These are phyloP conservation scores for Apiotrichum veenhuisii DNA, from an alignment of 1,284 basidiomycete species.

Conservation along the genomic window DNA sequence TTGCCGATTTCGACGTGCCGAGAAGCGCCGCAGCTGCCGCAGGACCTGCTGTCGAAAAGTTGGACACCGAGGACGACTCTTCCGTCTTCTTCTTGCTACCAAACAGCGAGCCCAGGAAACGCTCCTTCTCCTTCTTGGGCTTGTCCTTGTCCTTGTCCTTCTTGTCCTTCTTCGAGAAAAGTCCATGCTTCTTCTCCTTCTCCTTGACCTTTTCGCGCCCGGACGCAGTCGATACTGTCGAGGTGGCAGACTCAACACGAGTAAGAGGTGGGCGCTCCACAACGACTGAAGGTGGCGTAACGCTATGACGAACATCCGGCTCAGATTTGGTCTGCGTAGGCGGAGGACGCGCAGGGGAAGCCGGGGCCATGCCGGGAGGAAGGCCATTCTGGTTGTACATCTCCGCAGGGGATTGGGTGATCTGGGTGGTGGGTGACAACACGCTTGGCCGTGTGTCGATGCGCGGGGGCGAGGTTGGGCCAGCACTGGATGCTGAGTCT, in stretches of 20 bases:
- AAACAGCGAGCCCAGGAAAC: conserved; percentile 86
- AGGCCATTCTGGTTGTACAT: conserved; percentile 10
- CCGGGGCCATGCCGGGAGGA: conserved; percentile 37
- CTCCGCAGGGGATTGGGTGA: neutral
- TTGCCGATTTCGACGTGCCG: conserved; percentile 73
- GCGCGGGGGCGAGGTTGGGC: conserved; percentile 11
- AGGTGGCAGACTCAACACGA: conserved; percentile 28
- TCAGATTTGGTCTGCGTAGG: conserved; percentile 3
- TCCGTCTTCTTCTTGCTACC: conserved; percentile 76
- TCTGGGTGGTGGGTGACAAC: neutral
- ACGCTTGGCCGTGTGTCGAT: neutral
- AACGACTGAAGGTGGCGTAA: conserved; percentile 19
- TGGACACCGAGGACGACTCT: conserved; percentile 52
- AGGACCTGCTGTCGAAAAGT: conserved; percentile 60
- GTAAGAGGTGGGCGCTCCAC: conserved; percentile 30
- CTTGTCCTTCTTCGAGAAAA: conserved; percentile 62
- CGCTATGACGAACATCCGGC: conserved; percentile 24
- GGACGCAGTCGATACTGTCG: conserved; percentile 22
- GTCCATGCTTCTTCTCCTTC: conserved; percentile 64
- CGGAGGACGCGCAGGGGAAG: conserved; percentile 28
- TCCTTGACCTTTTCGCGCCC: conserved; percentile 35
- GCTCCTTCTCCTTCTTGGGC: conserved; percentile 62
- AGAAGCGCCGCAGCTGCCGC: conserved; percentile 77
- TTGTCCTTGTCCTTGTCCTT: conserved; percentile 67
- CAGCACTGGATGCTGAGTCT: conserved; percentile 5